These are phyloP conservation scores for Trichoderma aggressivum DNA, from an alignment of 2,329 filamentous ascomycete genomes.

Conservation along the genomic window DNA sequence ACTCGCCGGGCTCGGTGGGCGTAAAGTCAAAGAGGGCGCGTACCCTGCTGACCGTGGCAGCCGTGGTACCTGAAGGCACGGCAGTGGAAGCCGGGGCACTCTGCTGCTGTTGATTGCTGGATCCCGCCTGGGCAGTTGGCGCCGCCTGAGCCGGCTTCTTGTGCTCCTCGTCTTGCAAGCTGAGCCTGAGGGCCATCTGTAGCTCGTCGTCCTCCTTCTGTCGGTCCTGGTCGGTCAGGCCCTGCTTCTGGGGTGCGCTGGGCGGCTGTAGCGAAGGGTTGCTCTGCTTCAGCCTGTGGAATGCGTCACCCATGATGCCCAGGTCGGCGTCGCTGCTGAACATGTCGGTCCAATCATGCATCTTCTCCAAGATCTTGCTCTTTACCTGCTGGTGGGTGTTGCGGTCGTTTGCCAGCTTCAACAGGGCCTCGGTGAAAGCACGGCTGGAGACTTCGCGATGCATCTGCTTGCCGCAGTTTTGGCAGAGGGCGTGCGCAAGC, in stretches of 20 bases:
- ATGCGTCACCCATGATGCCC: conserved; percentile 96
- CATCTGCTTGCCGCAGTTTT: conserved; percentile 84
- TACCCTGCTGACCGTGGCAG: conserved; percentile 92
- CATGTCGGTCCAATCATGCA: conserved; percentile 96
- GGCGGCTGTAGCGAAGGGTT: conserved; percentile 90
- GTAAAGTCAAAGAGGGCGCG: conserved; percentile 92
- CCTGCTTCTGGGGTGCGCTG: conserved; percentile 88
- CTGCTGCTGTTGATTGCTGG: conserved; percentile 35
- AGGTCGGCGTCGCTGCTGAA: conserved; percentile 85
- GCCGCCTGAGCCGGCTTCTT: conserved; percentile 47
- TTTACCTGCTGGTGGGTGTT: conserved; percentile 97
- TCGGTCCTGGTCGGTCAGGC: conserved; percentile 84
- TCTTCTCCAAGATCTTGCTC: conserved; percentile 92
- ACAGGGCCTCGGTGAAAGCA: conserved; percentile 88
- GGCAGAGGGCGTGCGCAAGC: conserved; percentile 86
- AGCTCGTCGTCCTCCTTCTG: conserved; percentile 96
- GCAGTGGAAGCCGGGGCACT: conserved; percentile 47
- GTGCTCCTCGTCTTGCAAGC: conserved; percentile 78
- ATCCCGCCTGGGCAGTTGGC: conserved; percentile 31
- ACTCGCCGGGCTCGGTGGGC: conserved; percentile 87
- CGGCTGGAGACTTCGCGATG: conserved; percentile 87
- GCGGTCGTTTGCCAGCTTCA: conserved; percentile 87
- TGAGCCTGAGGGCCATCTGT: conserved; percentile 91
- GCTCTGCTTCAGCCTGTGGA: conserved; percentile 75
- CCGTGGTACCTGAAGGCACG: conserved; percentile 79